Evolutionary conservation across 805 yeast genomes (phyloP).

Genomic region (Saccharomycopsis sp.): DNA sequence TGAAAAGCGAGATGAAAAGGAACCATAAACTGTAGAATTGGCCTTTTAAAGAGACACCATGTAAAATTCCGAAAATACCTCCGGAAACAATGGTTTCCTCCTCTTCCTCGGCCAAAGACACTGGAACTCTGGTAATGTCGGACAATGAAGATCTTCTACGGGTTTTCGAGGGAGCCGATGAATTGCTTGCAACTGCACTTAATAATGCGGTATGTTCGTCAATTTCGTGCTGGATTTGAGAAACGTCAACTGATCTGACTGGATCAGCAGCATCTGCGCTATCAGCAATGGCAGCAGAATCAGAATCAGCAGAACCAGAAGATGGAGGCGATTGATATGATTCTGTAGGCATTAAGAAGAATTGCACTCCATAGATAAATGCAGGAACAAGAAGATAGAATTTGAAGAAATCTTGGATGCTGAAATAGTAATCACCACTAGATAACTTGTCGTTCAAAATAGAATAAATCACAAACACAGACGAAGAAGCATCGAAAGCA

Average conservation of each 20-base stretch:
- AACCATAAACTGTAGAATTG: conserved; percentile 67
- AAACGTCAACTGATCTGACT: background rate
- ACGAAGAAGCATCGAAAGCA: conserved; percentile 89
- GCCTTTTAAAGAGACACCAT: conserved; percentile 45
- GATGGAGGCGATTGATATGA: conserved; percentile 41
- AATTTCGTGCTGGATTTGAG: conserved; percentile 9
- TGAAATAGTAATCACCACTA: conserved; percentile 33
- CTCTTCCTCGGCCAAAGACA: conserved; percentile 6
- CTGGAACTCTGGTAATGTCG: conserved; percentile 14
- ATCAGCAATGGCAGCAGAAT: background rate
- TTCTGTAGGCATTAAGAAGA: conserved; percentile 72
- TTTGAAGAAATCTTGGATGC: conserved; percentile 50
- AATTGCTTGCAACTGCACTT: background rate
- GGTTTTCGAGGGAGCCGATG: background rate
- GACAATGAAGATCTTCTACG: conserved; percentile 21
- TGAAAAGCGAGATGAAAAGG: conserved; percentile 63
- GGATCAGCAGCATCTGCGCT: background rate
- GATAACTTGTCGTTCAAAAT: conserved; percentile 38
- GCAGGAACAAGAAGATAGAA: conserved; percentile 67
- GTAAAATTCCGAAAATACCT: conserved; percentile 74
- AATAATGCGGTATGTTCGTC: conserved; percentile 13
- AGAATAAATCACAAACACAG: conserved; percentile 71
- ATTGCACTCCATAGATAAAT: conserved; percentile 68
- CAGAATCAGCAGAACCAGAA: background rate
- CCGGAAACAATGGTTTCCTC: conserved; percentile 13